Evolutionary conservation across 2,329 filamentous ascomycete genomes (phyloP).

Genomic region (Apiospora malaysiana): DNA sequence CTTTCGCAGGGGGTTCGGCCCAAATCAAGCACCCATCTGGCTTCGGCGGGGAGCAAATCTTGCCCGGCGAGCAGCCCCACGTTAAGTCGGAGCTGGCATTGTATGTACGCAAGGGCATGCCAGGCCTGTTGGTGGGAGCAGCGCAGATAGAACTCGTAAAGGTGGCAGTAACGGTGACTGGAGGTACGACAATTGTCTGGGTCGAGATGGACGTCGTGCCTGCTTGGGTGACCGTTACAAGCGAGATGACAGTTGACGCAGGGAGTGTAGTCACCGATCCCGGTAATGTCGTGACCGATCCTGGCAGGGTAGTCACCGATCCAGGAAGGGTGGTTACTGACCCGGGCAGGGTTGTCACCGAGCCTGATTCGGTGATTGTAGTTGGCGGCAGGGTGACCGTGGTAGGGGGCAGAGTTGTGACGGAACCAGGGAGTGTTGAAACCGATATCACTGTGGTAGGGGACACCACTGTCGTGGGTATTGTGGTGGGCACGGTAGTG

Average conservation of each 20-base stretch:
- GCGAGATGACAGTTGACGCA: conserved; percentile 23
- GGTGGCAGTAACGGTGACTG: conserved; percentile 22
- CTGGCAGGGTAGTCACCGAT: conserved; percentile 22
- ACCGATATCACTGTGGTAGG: conserved; percentile 19
- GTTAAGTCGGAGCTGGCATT: conserved; percentile 49
- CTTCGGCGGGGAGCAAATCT: conserved; percentile 58
- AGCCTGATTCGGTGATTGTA: conserved; percentile 26
- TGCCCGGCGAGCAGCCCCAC: conserved; percentile 61
- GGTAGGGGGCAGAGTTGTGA: conserved; percentile 26
- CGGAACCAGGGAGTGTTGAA: conserved; percentile 13
- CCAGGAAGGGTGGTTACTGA: not conserved
- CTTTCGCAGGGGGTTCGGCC: conserved; percentile 49
- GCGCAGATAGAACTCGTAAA: conserved; percentile 45
- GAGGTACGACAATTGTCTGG: conserved; percentile 28
- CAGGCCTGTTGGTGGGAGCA: conserved; percentile 46
- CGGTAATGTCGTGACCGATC: not conserved
- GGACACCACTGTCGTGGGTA: not conserved
- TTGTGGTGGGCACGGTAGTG: conserved; percentile 19
- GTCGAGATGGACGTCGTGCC: conserved; percentile 31
- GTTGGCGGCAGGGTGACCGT: conserved; percentile 23
- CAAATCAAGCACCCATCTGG: conserved; percentile 58
- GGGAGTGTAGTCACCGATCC: conserved; percentile 21
- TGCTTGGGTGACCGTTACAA: conserved; percentile 31
- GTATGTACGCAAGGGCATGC: conserved; percentile 34
- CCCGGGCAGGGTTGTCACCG: not conserved